A percentile compares a stretch with the other conserved stretches of the same genome.
Conservation (phyloP, 2,329 filamentous ascomycete species). For the Emergomyces africanus region DNA sequence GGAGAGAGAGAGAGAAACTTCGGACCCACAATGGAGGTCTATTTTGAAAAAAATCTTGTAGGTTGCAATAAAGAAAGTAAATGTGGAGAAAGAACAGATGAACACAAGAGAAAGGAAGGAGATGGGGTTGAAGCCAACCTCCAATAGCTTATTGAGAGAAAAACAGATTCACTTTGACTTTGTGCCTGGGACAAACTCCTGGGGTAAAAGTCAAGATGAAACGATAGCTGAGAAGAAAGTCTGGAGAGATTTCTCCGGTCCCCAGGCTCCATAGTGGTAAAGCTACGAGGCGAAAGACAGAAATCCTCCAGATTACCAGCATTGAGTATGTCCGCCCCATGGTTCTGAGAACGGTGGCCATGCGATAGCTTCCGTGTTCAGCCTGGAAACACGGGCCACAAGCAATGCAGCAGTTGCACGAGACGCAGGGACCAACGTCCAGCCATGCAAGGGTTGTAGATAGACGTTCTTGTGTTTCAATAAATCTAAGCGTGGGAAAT, state of each 20-base stretch:
- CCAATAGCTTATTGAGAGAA: conserved; percentile 1
- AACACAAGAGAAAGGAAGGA: neutral
- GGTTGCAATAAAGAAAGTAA: conserved; percentile 4
- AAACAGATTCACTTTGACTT: neutral
- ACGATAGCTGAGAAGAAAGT: neutral
- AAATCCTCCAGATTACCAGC: neutral
- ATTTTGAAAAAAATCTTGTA: neutral
- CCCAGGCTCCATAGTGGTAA: neutral
- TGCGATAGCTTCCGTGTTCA: neutral
- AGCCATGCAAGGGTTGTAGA: neutral
- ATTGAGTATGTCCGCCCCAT: neutral
- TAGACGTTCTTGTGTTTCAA: conserved; percentile 4
- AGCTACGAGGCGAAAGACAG: neutral
- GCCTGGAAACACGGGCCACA: neutral
- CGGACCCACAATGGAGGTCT: neutral
- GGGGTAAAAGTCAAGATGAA: neutral
- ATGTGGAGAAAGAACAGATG: neutral
- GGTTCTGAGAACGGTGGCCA: neutral
- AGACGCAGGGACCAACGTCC: neutral
- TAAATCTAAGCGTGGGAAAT: neutral
- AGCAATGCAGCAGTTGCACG: neutral
- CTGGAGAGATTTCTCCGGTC: neutral
- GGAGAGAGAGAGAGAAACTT: neutral
- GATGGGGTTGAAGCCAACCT: neutral
- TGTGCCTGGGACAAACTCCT: neutral